A percentile compares a stretch with the other conserved stretches of the same genome.
These are phyloP conservation scores for Diaporthe citriasiana DNA, from an alignment of 2,329 filamentous ascomycete genomes.

Conservation along the genomic window DNA sequence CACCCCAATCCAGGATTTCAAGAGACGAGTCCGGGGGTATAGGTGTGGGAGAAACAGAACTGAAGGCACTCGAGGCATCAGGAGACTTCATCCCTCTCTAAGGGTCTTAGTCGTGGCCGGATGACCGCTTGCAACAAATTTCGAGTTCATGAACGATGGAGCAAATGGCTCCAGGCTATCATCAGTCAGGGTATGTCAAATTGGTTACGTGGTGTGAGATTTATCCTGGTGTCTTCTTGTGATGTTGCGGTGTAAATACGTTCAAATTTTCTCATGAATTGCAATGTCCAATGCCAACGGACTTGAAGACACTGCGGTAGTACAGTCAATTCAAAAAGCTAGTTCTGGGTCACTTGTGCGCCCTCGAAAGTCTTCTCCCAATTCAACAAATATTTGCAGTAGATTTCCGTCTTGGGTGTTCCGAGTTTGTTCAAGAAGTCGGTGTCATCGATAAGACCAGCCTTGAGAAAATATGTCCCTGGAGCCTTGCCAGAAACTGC, in stretches of 20 bases:
- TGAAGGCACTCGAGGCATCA: background rate
- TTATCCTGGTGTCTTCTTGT: background rate
- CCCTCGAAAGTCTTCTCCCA: slow-evolving; percentile 37
- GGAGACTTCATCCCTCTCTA: background rate
- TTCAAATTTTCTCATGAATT: background rate
- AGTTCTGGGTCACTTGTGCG: slow-evolving; percentile 10
- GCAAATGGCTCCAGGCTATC: background rate
- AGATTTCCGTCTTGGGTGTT: slow-evolving; percentile 23
- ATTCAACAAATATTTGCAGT: slow-evolving; percentile 23
- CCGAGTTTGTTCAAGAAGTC: slow-evolving; percentile 24
- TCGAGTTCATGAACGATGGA: background rate
- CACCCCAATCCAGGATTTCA: background rate
- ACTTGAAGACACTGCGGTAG: background rate
- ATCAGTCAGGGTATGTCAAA: background rate
- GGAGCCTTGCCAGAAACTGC: background rate
- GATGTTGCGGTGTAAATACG: too few species aligned
- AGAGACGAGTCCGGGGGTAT: background rate
- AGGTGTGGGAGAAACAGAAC: background rate
- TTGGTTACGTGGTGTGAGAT: background rate
- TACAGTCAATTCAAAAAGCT: background rate
- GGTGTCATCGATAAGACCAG: slow-evolving; percentile 35
- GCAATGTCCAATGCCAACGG: background rate
- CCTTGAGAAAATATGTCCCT: slow-evolving; percentile 23
- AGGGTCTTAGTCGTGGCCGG: background rate
- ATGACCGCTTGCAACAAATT: background rate